Conservation (phyloP, 371 early-diverging fungal genomes). For the Lichtheimia ramosa region DNA sequence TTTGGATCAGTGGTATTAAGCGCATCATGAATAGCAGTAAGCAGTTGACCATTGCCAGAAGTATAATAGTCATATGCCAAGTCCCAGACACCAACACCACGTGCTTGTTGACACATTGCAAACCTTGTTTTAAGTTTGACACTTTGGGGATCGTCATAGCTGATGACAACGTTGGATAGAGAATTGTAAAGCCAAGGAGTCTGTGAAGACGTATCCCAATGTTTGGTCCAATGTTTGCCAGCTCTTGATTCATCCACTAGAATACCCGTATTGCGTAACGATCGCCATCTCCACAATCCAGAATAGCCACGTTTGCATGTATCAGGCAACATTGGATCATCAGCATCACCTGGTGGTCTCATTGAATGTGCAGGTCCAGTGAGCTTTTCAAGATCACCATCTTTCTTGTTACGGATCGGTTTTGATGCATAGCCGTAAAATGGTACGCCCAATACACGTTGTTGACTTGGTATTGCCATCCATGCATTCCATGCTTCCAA, state of each 20-base stretch:
- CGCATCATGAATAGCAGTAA: neutral
- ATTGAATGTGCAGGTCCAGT: conserved; percentile 12
- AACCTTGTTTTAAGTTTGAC: neutral
- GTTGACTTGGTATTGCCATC: neutral
- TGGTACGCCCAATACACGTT: conserved; percentile 1
- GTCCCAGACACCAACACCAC: conserved; percentile 4
- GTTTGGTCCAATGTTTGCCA: conserved; percentile 48
- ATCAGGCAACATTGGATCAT: conserved; percentile 40
- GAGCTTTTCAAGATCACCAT: conserved; percentile 2
- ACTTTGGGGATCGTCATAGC: conserved; percentile 62
- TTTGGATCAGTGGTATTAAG: neutral
- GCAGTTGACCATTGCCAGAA: conserved; percentile 5
- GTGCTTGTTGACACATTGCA: conserved; percentile 5
- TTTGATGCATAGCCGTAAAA: conserved; percentile 7
- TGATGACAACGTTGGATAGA: conserved; percentile 48
- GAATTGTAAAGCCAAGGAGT: conserved; percentile 74
- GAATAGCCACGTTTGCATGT: neutral
- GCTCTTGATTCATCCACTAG: conserved; percentile 41
- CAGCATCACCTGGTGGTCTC: conserved; percentile 49
- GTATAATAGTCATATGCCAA: conserved; percentile 7
- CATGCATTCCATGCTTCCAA: conserved; percentile 6
- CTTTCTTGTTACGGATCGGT: neutral
- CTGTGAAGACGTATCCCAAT: conserved; percentile 60
- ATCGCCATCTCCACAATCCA: conserved; percentile 62
- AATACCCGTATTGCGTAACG: conserved; percentile 53